Percentiles rank a stretch among this genome's conserved stretches.
Conservation (phyloP, 225 moss, liverwort and hornwort genomes). For the Lunularia cruciata region DNA sequence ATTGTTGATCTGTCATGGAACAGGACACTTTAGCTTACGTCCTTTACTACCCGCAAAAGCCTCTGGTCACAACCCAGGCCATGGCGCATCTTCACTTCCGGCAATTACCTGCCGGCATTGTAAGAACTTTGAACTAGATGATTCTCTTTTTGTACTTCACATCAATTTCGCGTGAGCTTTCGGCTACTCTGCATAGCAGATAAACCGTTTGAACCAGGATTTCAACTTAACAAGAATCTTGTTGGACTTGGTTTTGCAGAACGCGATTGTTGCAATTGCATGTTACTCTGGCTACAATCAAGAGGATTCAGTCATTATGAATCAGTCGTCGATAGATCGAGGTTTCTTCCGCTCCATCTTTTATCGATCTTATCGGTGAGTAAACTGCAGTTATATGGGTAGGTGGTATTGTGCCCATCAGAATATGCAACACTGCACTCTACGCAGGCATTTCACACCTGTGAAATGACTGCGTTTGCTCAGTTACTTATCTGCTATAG, state of each 20-base stretch:
- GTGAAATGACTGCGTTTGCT: too few relatives aligned
- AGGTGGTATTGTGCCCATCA: too few relatives aligned
- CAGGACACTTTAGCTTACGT: constrained; percentile 99
- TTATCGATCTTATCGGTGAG: constrained; percentile 88
- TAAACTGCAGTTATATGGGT: not conserved
- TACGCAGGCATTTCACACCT: too few relatives aligned
- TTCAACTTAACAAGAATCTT: not conserved
- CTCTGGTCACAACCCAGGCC: constrained; percentile 94
- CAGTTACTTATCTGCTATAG: too few relatives aligned
- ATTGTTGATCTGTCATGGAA: not conserved
- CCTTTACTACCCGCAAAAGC: constrained; percentile 97
- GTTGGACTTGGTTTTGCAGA: constrained; percentile 40
- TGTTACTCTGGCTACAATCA: constrained; percentile 99
- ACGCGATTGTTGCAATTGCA: constrained; percentile 96
- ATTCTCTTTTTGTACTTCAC: not conserved
- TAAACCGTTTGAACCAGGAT: too few relatives aligned
- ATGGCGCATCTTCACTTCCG: constrained; percentile 99
- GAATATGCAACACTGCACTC: too few relatives aligned
- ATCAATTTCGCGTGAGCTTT: not conserved
- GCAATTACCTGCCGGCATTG: constrained; percentile 96
- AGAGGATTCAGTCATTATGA: constrained; percentile 99
- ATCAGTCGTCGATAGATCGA: constrained; percentile 95
- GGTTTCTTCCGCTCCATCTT: constrained; percentile 99
- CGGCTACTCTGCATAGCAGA: too few relatives aligned
- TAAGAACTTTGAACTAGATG: constrained; percentile 33